Base-by-base conservation (phyloP, 2,329 filamentous ascomycete genomes). In the Ascochyta fabae region DNA sequence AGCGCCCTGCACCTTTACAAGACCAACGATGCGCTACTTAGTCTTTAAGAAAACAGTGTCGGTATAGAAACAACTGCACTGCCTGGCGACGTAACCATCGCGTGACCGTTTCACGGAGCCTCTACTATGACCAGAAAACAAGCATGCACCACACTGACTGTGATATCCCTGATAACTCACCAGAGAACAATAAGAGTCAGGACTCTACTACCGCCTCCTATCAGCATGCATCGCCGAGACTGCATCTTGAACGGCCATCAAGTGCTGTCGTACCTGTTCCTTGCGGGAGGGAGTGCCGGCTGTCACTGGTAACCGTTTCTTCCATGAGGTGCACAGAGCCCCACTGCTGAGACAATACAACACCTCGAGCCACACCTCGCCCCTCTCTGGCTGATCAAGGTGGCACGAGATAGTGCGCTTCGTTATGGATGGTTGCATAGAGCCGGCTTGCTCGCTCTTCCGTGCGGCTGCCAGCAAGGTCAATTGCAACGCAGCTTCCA, bases 341-440 rank as follows among this genome's bases (percentile, higher is more conserved):
- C 40, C 40, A 35, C 29, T 41, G 23, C 40, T 41, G 36, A 49
- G 35, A 55, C 45, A 49, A 22, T 33, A 45, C n/a, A 24, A 46
- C 38, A 31, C 35, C 24, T 46, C 27, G 22, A 26, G 16, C 16
- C 13, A 35, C 16, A 27, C 13, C 10, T 41, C 22, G 23, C 9
- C 3, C 9, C n/a, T 8, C 23, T 29, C 33, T 39, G 26, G 39
- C 19, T 35, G 19, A 12, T 29, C n/a, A 22, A 27, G 3, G 39
- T 41, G 34, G 34, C 31, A 50, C 23, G 6, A 16, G 22, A 22
- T 16, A 8, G 16, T 4, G 26, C 19, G 8, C 26, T 15, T 19
- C 23, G 26, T 16, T 23, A 36, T 50, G 10, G 6, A 29, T 19
- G 24, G 50, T 48, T 48, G 45, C 51, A 54, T 43, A 22, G 6